phyloP scores from a whole-genome alignment of 108 stramenopile species.

The Skeletonema grethae region DNA sequence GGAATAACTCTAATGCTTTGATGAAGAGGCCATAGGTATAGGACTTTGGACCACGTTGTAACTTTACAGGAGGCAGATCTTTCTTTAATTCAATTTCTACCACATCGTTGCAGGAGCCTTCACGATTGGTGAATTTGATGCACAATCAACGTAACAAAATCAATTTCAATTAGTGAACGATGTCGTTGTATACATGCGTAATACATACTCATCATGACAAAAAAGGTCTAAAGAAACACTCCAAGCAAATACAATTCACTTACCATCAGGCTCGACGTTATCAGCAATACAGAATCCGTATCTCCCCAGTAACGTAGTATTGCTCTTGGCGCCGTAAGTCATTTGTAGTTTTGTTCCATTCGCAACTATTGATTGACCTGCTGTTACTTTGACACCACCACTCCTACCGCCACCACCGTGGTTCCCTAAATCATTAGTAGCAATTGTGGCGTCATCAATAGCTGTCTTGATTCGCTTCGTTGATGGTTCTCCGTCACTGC shows the following conservation, averaged over 20 bases:
- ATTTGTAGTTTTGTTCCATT: slow-evolving; percentile 54
- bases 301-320: slow-evolving; percentile 63
- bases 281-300: slow-evolving; percentile 78
- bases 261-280: slow-evolving; percentile 82
- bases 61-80: slow-evolving; percentile 23
- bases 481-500: neutral
- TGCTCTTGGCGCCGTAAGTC: slow-evolving; percentile 82
- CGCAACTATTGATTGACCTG: slow-evolving; percentile 1
- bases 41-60: slow-evolving; percentile 75
- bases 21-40: slow-evolving; percentile 73
- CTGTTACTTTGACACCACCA: slow-evolving; percentile 29
- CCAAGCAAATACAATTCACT: neutral
- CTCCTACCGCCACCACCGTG: neutral
- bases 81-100: slow-evolving; percentile 51
- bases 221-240: neutral
- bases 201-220: neutral
- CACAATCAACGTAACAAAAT: neutral
- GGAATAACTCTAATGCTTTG: slow-evolving; percentile 56
- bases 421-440: neutral
- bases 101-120: slow-evolving; percentile 80
- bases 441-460: neutral
- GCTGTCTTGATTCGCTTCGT: slow-evolving; percentile 4
- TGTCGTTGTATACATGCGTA: too few relatives aligned
- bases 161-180: neutral
- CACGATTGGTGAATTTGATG: neutral